Percentiles rank a stretch among this genome's conserved stretches.
These are phyloP conservation scores for Magnusiomyces starmeri DNA, from an alignment of 1,139 yeast genomes.

Conservation along the genomic window DNA sequence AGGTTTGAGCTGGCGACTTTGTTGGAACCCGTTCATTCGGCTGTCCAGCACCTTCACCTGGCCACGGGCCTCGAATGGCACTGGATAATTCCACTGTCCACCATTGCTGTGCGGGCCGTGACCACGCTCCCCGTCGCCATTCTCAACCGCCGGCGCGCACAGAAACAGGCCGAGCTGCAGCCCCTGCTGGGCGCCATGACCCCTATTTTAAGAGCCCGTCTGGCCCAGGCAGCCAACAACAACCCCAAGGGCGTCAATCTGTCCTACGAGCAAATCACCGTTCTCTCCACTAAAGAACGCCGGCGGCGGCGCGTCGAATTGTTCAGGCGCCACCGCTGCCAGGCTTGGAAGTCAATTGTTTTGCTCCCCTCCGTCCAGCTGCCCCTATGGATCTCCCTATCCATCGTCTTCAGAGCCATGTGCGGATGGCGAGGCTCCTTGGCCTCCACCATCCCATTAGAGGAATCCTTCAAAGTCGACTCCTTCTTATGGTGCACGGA, in stretches of 20 bases:
- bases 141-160: conserved; percentile 58
- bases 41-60: conserved; percentile 24
- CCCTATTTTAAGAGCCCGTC: conserved; percentile 64
- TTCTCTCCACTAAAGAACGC: conserved; percentile 69
- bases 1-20: neutral
- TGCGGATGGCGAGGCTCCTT: conserved; percentile 55
- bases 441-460: conserved; percentile 42
- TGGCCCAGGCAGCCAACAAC: conserved; percentile 45
- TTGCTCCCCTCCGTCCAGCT: conserved; percentile 69
- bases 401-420: conserved; percentile 65
- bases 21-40: conserved; percentile 24
- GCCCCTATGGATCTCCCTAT: conserved; percentile 81
- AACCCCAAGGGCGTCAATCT: conserved; percentile 38
- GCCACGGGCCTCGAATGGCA: conserved; percentile 74
- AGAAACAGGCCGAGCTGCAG: conserved; percentile 56
- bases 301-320: conserved; percentile 63
- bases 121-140: conserved; percentile 78
- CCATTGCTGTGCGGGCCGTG: conserved; percentile 54
- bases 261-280: conserved; percentile 67
- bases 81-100: conserved; percentile 66
- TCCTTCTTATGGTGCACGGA: conserved; percentile 53
- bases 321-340: conserved; percentile 60
- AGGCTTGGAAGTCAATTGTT: conserved; percentile 69
- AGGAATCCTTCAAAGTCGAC: conserved; percentile 43
- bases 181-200: conserved; percentile 64